Conservation (phyloP, 768 basidiomycete species). For the Tephrocybe sp. region DNA sequence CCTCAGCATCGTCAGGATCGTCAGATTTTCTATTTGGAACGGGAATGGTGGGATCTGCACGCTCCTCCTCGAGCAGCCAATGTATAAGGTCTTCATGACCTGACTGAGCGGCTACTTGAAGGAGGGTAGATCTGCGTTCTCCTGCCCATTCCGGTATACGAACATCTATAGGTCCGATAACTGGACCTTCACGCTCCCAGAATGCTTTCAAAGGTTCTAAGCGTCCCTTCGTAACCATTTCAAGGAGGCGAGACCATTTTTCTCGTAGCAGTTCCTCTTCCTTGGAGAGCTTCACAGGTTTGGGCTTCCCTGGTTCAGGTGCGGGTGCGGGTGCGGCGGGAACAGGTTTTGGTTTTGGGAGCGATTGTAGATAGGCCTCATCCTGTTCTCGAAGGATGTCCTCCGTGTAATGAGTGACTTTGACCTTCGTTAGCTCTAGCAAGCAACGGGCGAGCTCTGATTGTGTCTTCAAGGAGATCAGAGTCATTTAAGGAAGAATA, state of each 20-base stretch:
- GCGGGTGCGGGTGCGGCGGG: slow-evolving; percentile 31
- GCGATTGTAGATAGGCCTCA: slow-evolving; percentile 83
- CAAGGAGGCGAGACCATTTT: slow-evolving; percentile 80
- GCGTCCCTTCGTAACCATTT: slow-evolving; percentile 87
- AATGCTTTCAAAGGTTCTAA: slow-evolving; percentile 79
- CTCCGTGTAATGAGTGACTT: slow-evolving; percentile 84
- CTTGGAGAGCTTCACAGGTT: slow-evolving; percentile 61
- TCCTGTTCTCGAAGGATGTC: slow-evolving; percentile 83
- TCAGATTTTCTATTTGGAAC: slow-evolving; percentile 36
- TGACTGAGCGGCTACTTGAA: slow-evolving; percentile 71
- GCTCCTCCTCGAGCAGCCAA: slow-evolving; percentile 76
- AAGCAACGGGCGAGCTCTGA: slow-evolving; percentile 87
- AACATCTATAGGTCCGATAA: slow-evolving; percentile 58
- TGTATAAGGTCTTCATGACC: slow-evolving; percentile 74
- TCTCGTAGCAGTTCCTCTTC: slow-evolving; percentile 81
- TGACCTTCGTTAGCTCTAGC: slow-evolving; percentile 78
- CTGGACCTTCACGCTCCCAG: slow-evolving; percentile 68
- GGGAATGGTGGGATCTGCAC: slow-evolving; percentile 77
- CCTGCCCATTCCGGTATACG: slow-evolving; percentile 71
- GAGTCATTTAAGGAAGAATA: background rate
- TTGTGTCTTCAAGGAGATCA: slow-evolving; percentile 60
- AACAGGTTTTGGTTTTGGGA: slow-evolving; percentile 72
- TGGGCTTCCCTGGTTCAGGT: slow-evolving; percentile 37
- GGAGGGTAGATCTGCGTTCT: slow-evolving; percentile 57
- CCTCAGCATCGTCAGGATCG: slow-evolving; percentile 31